Conservation (phyloP, 2,329 filamentous ascomycete species). For the Penicillium sp. region DNA sequence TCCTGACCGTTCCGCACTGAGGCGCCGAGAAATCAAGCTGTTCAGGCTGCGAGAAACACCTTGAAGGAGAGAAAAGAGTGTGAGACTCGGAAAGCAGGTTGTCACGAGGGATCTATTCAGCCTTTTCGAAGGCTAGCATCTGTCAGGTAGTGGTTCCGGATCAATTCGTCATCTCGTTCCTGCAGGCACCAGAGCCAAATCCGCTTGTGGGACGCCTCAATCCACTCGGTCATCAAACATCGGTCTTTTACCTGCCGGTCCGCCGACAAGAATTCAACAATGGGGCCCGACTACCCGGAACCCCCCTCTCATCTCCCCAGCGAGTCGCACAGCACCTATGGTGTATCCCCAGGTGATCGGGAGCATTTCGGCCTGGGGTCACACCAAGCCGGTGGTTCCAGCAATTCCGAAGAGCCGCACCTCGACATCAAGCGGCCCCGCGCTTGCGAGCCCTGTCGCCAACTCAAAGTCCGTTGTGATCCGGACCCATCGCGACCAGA, state of each 20-base stretch:
- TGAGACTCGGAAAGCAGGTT: neutral
- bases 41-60: neutral
- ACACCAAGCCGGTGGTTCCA: conserved; percentile 13
- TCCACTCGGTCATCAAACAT: neutral
- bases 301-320: conserved; percentile 34
- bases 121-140: neutral
- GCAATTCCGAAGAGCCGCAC: conserved; percentile 30
- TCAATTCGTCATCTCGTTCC: neutral
- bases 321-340: conserved; percentile 15
- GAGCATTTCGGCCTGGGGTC: conserved; percentile 8
- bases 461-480: conserved; percentile 84
- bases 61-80: neutral
- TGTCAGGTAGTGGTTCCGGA: neutral
- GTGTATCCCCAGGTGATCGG: conserved; percentile 5
- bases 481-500: conserved; percentile 68
- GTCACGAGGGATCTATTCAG: no score
- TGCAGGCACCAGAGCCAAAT: neutral
- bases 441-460: conserved; percentile 77
- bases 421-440: conserved; percentile 69
- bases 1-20: neutral
- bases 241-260: conserved; percentile 21
- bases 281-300: conserved; percentile 37
- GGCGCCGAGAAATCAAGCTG: neutral
- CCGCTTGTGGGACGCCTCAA: neutral
- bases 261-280: conserved; percentile 10